phyloP scores from a whole-genome alignment of 495 filamentous ascomycete genomes.

The Neurospora sp. region DNA sequence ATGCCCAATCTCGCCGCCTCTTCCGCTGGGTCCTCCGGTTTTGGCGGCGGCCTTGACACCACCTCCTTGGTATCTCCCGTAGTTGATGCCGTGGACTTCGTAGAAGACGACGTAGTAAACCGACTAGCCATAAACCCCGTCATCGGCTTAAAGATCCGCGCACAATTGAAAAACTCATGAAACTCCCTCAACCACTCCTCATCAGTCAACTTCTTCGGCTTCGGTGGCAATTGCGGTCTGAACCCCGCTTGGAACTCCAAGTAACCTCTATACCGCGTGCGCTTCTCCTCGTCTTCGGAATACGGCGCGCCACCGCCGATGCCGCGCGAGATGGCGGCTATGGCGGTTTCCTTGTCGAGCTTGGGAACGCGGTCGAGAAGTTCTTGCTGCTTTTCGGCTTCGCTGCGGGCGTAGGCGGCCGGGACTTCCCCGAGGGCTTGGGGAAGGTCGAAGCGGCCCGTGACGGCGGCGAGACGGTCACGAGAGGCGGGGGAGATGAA shows the following conservation, averaged over 20 bases:
- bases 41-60: constrained; percentile 48
- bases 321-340: constrained; percentile 65
- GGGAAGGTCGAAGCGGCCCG: constrained; percentile 69
- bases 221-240: constrained; percentile 47
- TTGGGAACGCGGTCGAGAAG: constrained; percentile 56
- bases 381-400: constrained; percentile 48
- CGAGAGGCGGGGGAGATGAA: constrained; percentile 77
- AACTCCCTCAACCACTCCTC: constrained; percentile 76
- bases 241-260: constrained; percentile 69
- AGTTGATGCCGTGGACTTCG: too few relatives aligned
- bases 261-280: constrained; percentile 66
- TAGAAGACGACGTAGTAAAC: too few relatives aligned
- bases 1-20: constrained; percentile 86
- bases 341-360: constrained; percentile 62
- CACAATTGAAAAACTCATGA: constrained; percentile 78
- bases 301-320: constrained; percentile 76
- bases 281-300: constrained; percentile 68
- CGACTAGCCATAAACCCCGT: constrained; percentile 84
- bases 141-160: constrained; percentile 87
- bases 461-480: constrained; percentile 62
- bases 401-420: constrained; percentile 46
- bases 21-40: constrained; percentile 67
- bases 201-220: constrained; percentile 38
- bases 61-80: constrained; percentile 28
- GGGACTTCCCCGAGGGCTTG: constrained; percentile 67